phyloP scores from a whole-genome alignment of 768 basidiomycete species.

The Leccinum subgranulosum region DNA sequence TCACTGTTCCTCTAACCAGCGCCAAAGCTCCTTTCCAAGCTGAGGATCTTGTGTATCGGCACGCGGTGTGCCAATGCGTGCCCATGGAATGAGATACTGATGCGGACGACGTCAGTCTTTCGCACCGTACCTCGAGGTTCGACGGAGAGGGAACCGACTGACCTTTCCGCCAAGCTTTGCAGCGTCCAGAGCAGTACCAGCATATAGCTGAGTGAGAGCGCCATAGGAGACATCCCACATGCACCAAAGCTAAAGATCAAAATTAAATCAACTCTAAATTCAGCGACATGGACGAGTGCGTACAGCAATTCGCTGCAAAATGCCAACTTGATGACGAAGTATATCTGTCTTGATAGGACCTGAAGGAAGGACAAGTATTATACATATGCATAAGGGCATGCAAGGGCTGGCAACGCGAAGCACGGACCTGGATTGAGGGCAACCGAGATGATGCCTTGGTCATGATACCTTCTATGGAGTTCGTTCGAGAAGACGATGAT shows the following conservation, averaged over 20 bases:
- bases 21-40: constrained; percentile 11
- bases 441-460: constrained; percentile 43
- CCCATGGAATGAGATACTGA: constrained; percentile 10
- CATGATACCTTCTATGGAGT: constrained; percentile 42
- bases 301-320: background rate
- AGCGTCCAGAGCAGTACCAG: constrained; percentile 4
- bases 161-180: constrained; percentile 7
- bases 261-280: background rate
- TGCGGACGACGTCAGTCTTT: too few relatives aligned
- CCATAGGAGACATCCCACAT: constrained; percentile 1
- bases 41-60: constrained; percentile 5
- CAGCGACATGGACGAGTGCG: background rate
- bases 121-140: background rate
- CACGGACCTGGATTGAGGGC: constrained; percentile 42
- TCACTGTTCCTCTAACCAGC: constrained; percentile 11
- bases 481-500: constrained; percentile 45
- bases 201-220: constrained; percentile 10
- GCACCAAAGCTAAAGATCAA: background rate
- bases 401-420: background rate
- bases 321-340: background rate
- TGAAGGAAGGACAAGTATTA: background rate
- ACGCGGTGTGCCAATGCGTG: background rate
- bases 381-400: background rate
- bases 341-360: constrained; percentile 4
- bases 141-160: background rate